These are phyloP conservation scores for Boletus pseudopeckii DNA, from an alignment of 768 basidiomycete species.

Conservation along the genomic window DNA sequence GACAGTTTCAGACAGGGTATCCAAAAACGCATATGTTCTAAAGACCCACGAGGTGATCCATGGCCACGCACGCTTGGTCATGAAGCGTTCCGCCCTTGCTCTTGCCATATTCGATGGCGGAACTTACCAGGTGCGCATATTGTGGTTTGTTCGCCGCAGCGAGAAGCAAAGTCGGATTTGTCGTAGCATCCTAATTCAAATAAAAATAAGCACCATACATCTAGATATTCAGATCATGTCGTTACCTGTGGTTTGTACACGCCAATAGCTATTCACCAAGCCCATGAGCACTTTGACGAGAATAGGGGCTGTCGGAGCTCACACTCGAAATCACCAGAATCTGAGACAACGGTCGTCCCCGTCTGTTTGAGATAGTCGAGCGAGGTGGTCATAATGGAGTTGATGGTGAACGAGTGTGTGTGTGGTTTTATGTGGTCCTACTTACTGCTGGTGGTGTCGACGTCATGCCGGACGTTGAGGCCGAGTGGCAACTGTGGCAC, in stretches of 20 bases:
- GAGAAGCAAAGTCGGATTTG: constrained; percentile 91
- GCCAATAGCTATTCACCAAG: constrained; percentile 63
- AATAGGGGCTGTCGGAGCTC: constrained; percentile 19
- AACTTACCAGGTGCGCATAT: constrained; percentile 74
- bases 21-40: not conserved
- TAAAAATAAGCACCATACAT: not conserved
- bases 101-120: constrained; percentile 70
- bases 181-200: constrained; percentile 77
- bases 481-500: no score
- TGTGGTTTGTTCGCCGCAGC: constrained; percentile 85
- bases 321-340: constrained; percentile 93
- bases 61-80: constrained; percentile 67
- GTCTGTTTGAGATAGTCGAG: constrained; percentile 80
- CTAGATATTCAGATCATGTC: not conserved
- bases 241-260: constrained; percentile 87
- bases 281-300: constrained; percentile 11
- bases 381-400: constrained; percentile 60
- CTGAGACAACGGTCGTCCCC: constrained; percentile 91
- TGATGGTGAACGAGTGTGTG: no score
- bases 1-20: not conserved
- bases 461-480: no score
- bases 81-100: constrained; percentile 74
- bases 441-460: no score
- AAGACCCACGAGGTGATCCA: constrained; percentile 77
- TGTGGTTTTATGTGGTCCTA: no score